Percentiles rank a stretch among this genome's conserved stretches.
Evolutionary conservation across 192 early-diverging fungal genomes (phyloP).

Genomic region (Gaertneriomyces sp.): DNA sequence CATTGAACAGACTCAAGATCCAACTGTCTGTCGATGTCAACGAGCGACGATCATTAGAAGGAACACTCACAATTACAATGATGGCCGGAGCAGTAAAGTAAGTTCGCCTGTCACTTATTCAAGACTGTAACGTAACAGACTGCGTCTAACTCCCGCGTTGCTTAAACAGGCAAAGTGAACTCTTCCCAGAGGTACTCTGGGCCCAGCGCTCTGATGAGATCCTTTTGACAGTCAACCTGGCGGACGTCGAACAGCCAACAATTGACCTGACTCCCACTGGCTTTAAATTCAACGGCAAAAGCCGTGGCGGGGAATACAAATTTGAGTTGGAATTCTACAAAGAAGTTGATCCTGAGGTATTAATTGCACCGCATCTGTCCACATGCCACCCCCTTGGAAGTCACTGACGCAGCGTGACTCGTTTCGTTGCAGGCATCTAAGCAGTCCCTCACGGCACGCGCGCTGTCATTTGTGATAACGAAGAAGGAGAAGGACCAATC

Average conservation of each 20-base stretch:
- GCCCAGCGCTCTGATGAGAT: constrained; percentile 80
- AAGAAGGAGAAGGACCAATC: constrained; percentile 64
- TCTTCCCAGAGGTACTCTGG: constrained; percentile 78
- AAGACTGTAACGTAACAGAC: no score
- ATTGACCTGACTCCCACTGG: constrained; percentile 54
- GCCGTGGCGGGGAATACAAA: constrained; percentile 63
- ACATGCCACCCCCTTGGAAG: not conserved
- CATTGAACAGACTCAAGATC: no score
- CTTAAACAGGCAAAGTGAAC: constrained; percentile 21
- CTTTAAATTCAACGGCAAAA: constrained; percentile 64
- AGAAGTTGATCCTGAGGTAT: constrained; percentile 69
- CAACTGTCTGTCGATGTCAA: no score
- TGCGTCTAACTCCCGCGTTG: not conserved
- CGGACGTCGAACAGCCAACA: constrained; percentile 57
- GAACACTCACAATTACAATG: no score
- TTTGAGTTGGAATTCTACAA: constrained; percentile 71
- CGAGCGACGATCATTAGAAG: no score
- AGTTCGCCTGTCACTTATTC: no score
- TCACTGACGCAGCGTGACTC: not conserved
- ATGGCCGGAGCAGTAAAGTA: no score
- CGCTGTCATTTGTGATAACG: constrained; percentile 63
- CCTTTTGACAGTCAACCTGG: constrained; percentile 77
- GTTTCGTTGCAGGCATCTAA: constrained; percentile 52
- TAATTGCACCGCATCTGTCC: constrained; percentile 1
- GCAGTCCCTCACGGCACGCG: constrained; percentile 62